phyloP scores from a whole-genome alignment of 495 filamentous ascomycete genomes.

The Cercophora newfieldiana region DNA sequence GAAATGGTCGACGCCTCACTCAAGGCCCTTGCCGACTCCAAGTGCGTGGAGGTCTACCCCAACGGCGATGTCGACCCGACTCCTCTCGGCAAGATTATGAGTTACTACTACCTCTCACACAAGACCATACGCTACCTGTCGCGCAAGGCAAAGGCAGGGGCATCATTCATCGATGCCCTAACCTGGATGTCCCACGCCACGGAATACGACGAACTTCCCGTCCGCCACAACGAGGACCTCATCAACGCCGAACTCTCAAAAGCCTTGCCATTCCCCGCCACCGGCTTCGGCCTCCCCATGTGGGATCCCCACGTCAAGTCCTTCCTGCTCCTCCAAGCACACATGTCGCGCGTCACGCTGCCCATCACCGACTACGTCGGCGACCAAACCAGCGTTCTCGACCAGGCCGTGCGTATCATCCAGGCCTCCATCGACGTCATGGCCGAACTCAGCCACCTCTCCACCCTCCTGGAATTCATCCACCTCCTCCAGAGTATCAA shows the following conservation, averaged over 20 bases:
- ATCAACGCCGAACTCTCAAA: slow-evolving; percentile 91
- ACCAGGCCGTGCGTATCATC: slow-evolving; percentile 95
- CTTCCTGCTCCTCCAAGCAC: slow-evolving; percentile 89
- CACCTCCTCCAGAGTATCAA: slow-evolving; percentile 89
- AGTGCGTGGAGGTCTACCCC: slow-evolving; percentile 76
- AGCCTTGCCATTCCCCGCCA: slow-evolving; percentile 63
- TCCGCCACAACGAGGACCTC: slow-evolving; percentile 98
- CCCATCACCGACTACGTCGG: slow-evolving; percentile 97
- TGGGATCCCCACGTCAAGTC: slow-evolving; percentile 99
- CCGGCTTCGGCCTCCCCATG: slow-evolving; percentile 69
- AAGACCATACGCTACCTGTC: slow-evolving; percentile 87
- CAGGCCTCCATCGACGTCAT: slow-evolving; percentile 89
- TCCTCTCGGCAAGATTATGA: slow-evolving; percentile 94
- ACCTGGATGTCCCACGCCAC: slow-evolving; percentile 91
- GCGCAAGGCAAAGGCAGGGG: slow-evolving; percentile 70
- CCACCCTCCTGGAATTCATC: slow-evolving; percentile 74
- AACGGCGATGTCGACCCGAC: slow-evolving; percentile 90
- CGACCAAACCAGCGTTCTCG: slow-evolving; percentile 79
- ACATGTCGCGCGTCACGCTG: slow-evolving; percentile 87
- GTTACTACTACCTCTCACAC: slow-evolving; percentile 98
- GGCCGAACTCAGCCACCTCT: slow-evolving; percentile 82
- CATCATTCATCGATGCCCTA: slow-evolving; percentile 81
- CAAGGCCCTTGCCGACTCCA: slow-evolving; percentile 73
- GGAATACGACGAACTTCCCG: slow-evolving; percentile 96
- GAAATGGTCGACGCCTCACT: slow-evolving; percentile 86